Base-by-base conservation (phyloP, 352 stramenopile genomes). In the Pythium phragmiticola region DNA sequence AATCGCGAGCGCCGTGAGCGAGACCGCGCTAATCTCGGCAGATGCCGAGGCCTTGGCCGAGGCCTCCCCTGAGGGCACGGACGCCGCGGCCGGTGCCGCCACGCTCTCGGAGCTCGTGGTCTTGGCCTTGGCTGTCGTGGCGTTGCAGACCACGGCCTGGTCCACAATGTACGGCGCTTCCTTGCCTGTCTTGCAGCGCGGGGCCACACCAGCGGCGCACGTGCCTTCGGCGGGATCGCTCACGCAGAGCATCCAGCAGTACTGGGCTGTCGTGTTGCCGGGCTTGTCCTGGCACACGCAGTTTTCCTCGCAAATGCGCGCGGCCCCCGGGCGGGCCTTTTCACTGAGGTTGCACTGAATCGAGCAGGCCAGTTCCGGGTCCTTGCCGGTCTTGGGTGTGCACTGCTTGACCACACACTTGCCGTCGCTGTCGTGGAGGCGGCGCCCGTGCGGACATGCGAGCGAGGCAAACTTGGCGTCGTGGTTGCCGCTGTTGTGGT, bases 191-290 rank as follows among this genome's bases (percentile, higher is more conserved):
- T 71, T 71, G 58, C 65, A 71, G 17, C 65, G 65, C 53, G 54
- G 57, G 2, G 28, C 26, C 0, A 60, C 49, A 14, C 57, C 48
- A 7, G 57, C 30, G 21, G 19, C 57, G 33, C 65, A 71, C 52
- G 36, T 21, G 3, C 45, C 65, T 19, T 52, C 65, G 12, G 66
- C 54, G 8, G 64, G 55, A 26, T 65, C 48, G 34, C 65, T 64
- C 41, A 81, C 75, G 58, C 74, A 81, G 19, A 73, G 60, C 70
- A 77, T 81, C 70, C 74, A 81, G 71, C 74, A 78, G 46, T 58
- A 41, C 28, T 63, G 60, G 13, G 63, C 73, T 56, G 64, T 70
- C 12, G 63, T 61, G 21, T 58, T 66, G 37, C 66, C 63, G 39
- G 65, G 36, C 60, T 70, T 66, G 23, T 72, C 57, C 19, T 48